A percentile compares a stretch with the other conserved stretches of the same genome.
Conservation (phyloP, 2,329 filamentous ascomycete species). For the Pseudogymnoascus sp. region DNA sequence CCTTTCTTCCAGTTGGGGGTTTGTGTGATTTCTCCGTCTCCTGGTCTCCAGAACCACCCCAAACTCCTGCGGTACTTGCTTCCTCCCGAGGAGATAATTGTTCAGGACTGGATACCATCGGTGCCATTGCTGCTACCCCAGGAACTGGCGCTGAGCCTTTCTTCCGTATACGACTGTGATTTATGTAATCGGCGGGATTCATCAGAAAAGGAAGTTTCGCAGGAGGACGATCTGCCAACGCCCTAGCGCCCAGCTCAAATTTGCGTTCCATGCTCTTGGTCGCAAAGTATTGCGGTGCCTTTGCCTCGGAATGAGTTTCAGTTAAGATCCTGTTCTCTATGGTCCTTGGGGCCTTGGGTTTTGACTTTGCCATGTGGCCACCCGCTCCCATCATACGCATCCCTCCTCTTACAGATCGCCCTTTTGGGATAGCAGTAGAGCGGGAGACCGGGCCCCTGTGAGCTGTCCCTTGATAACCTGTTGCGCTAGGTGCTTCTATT, state of each 20-base stretch:
- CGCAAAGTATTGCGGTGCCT: background rate
- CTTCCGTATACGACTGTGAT: background rate
- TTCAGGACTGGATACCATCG: background rate
- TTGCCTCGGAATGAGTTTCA: background rate
- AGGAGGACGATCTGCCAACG: background rate
- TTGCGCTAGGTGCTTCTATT: constrained; percentile 13
- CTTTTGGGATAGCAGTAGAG: background rate
- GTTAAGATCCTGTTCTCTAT: background rate
- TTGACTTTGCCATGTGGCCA: background rate
- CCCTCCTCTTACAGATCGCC: background rate
- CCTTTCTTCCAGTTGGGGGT: background rate
- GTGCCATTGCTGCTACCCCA: background rate
- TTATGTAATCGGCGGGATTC: background rate
- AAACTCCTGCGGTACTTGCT: background rate
- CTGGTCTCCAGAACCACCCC: background rate
- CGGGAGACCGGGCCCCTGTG: constrained; percentile 9
- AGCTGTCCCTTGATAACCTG: constrained; percentile 24
- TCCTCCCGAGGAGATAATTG: background rate
- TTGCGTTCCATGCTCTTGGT: background rate
- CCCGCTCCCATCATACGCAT: background rate
- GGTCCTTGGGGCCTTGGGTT: background rate
- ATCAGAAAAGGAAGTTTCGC: background rate
- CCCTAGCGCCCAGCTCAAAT: background rate
- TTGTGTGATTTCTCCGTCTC: background rate
- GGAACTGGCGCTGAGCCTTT: background rate